Conservation (phyloP, 2,329 filamentous ascomycete species). For the Penicillium sp. region DNA sequence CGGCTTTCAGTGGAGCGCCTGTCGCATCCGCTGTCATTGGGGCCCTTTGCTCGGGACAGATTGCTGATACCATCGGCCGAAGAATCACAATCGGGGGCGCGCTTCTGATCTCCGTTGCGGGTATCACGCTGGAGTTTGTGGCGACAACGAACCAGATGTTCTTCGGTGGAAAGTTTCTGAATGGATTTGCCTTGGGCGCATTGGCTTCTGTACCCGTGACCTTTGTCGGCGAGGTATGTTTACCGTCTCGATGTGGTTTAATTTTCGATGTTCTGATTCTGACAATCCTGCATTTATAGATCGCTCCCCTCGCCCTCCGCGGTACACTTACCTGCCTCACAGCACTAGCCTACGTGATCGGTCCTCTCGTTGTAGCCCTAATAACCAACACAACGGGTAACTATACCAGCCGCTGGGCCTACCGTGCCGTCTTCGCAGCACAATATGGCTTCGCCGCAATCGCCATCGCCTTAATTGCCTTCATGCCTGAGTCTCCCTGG, state of each 20-base stretch:
- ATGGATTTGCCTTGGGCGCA: constrained; percentile 44
- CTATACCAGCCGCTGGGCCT: constrained; percentile 44
- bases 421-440: constrained; percentile 43
- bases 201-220: constrained; percentile 42
- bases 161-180: constrained; percentile 47
- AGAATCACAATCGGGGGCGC: constrained; percentile 33
- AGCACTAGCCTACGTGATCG: constrained; percentile 44
- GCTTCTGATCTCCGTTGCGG: constrained; percentile 38
- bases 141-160: constrained; percentile 44
- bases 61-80: constrained; percentile 13
- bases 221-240: constrained; percentile 32
- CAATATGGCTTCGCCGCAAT: constrained; percentile 46
- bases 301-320: constrained; percentile 41
- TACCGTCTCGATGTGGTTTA: not conserved
- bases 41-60: constrained; percentile 15
- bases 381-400: constrained; percentile 40
- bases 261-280: too few relatives aligned
- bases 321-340: constrained; percentile 39
- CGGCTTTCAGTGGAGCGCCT: constrained; percentile 46
- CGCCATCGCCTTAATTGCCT: constrained; percentile 24
- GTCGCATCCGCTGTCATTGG: constrained; percentile 37
- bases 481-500: constrained; percentile 18
- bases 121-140: constrained; percentile 45
- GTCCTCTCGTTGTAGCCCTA: constrained; percentile 42
- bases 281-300: constrained; percentile 15